A percentile compares a stretch with the other conserved stretches of the same genome.
phyloP scores from a whole-genome alignment of 768 basidiomycete genomes.

The Serendipita sp. region DNA sequence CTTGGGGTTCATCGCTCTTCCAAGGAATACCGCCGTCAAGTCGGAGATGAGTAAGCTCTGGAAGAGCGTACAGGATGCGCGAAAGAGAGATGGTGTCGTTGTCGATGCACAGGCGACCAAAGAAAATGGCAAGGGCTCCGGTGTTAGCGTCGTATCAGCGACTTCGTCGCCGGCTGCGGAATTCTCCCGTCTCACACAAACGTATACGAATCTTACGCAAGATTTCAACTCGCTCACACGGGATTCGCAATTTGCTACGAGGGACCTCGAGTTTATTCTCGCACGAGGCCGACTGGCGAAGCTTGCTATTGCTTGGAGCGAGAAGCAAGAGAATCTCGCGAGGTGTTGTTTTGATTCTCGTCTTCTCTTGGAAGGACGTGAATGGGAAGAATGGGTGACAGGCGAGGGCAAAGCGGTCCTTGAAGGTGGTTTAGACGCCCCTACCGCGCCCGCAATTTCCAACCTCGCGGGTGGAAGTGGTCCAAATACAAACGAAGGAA shows the following conservation, averaged over 20 bases:
- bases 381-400: slow-evolving; percentile 47
- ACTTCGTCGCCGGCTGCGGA: neutral
- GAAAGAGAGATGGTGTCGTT: slow-evolving; percentile 54
- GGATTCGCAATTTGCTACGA: slow-evolving; percentile 47
- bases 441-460: neutral
- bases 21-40: neutral
- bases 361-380: slow-evolving; percentile 66
- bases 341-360: slow-evolving; percentile 85
- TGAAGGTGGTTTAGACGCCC: slow-evolving; percentile 36
- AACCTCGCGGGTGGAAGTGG: neutral
- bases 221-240: slow-evolving; percentile 30
- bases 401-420: slow-evolving; percentile 15
- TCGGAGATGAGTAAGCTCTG: slow-evolving; percentile 43
- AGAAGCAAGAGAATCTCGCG: slow-evolving; percentile 26
- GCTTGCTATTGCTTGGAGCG: slow-evolving; percentile 50
- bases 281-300: slow-evolving; percentile 57
- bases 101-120: slow-evolving; percentile 21
- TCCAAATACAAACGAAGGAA: slow-evolving; percentile 35
- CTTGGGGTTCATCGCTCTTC: slow-evolving; percentile 6
- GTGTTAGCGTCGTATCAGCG: neutral
- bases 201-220: slow-evolving; percentile 3
- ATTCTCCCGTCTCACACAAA: neutral
- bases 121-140: neutral
- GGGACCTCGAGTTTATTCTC: slow-evolving; percentile 47
- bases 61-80: slow-evolving; percentile 54